Conservation (phyloP, 352 stramenopile genomes). For the Globisporangium nagaii region DNA sequence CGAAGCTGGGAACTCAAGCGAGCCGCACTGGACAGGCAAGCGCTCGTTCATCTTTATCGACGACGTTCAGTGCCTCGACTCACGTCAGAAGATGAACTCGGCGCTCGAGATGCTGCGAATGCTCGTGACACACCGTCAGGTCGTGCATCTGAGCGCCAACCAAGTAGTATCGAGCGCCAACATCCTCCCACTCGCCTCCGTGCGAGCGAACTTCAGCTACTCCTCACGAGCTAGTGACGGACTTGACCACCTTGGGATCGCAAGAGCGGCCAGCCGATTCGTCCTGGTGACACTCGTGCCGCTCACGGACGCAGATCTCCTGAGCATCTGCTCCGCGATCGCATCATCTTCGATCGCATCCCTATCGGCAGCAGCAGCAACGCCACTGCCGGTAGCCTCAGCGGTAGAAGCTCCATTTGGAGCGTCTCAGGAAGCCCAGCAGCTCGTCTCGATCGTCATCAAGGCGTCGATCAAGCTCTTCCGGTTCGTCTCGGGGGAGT, state of each 20-base stretch:
- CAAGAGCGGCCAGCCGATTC: slow-evolving; percentile 26
- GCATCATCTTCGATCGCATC: neutral
- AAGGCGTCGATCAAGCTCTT: slow-evolving; percentile 57
- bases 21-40: too few species aligned
- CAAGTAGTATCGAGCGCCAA: slow-evolving; percentile 19
- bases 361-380: neutral
- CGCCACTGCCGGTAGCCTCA: too few species aligned
- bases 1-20: too few species aligned
- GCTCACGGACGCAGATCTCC: slow-evolving; percentile 37
- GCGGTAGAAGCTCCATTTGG: neutral
- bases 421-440: slow-evolving; percentile 24
- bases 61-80: slow-evolving; percentile 45
- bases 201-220: slow-evolving; percentile 18
- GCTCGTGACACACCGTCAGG: slow-evolving; percentile 30
- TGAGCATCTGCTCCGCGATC: slow-evolving; percentile 41
- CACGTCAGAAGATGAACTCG: slow-evolving; percentile 16
- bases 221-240: too few species aligned
- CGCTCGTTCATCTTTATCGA: slow-evolving; percentile 44
- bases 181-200: slow-evolving; percentile 23
- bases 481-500: slow-evolving; percentile 23
- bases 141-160: slow-evolving; percentile 32
- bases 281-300: slow-evolving; percentile 25
- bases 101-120: slow-evolving; percentile 43
- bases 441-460: slow-evolving; percentile 33
- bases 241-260: slow-evolving; percentile 8